Percentiles rank a stretch among this genome's conserved stretches.
phyloP scores from a whole-genome alignment of 352 stramenopile species.

The Phytopythium aichiense region DNA sequence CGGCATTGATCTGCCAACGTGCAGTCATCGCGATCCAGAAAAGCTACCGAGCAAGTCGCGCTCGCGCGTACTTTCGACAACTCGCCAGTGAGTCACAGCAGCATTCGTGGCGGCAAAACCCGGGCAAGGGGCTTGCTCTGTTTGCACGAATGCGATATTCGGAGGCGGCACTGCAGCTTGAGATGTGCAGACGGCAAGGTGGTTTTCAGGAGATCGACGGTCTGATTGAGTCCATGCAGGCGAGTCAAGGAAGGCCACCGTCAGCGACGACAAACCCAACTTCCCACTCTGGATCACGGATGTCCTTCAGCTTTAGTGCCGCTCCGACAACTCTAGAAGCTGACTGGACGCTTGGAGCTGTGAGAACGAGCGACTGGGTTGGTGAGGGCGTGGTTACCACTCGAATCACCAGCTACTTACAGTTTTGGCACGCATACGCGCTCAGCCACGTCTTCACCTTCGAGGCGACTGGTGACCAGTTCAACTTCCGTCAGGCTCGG shows the following conservation, averaged over 20 bases:
- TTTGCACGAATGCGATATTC: constrained; percentile 32
- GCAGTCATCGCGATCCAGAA: constrained; percentile 40
- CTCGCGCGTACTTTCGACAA: constrained; percentile 28
- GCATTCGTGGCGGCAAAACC: constrained; percentile 43
- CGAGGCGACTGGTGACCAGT: constrained; percentile 36
- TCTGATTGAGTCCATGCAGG: background rate
- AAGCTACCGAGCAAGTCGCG: constrained; percentile 34
- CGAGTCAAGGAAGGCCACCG: background rate
- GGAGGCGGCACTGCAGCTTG: constrained; percentile 42
- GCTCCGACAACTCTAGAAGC: constrained; percentile 19
- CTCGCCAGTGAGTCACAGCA: constrained; percentile 29
- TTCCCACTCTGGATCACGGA: constrained; percentile 19
- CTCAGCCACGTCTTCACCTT: constrained; percentile 49
- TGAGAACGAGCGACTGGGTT: background rate
- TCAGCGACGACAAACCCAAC: background rate
- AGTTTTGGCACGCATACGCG: constrained; percentile 58
- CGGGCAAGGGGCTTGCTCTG: constrained; percentile 38
- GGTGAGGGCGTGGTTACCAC: background rate
- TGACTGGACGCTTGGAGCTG: constrained; percentile 19
- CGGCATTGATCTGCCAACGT: constrained; percentile 12
- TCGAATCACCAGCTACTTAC: constrained; percentile 11
- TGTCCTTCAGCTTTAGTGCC: constrained; percentile 55
- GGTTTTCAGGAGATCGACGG: constrained; percentile 14
- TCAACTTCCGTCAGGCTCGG: constrained; percentile 37
- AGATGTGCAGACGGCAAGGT: constrained; percentile 44